Evolutionary conservation across 2,329 filamentous ascomycete genomes (phyloP), one percentile per base, ranked within the genome.

Genomic region (Periconia sp.): DNA sequence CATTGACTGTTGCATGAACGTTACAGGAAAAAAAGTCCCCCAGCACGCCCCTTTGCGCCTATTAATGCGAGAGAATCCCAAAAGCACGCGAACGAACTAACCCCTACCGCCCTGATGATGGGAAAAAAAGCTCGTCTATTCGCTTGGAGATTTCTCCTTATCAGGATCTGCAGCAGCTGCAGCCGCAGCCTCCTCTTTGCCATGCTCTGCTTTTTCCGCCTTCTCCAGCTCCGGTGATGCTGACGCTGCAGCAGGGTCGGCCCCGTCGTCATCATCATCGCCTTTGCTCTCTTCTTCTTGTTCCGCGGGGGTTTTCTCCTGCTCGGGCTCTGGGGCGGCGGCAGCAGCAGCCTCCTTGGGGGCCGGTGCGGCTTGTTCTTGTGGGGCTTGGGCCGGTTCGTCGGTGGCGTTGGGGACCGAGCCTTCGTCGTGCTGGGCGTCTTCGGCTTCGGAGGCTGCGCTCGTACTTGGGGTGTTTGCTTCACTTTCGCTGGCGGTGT

Each of bases 181-280:
- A 45, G 19, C 43, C 6, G 8, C 43, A 7, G 33, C 33, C 33
- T 46, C 47, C 54, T 33, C 30, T 53, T 54, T 37, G 11, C 33
- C 33, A n/a, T 6, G 42, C 41, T 53, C 44, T 7, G 41, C 35
- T 19, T 59, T 62, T 19, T 61, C 59, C 49, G 53, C 53, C 17
- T 57, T 56, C 59, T 62, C 59, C 52, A 58, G n/a, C 59, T 62
- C 59, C 52, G 59, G n/a, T 23, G 48, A 42, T 33, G 54, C 55
- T 20, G 47, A 35, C 27, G 54, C 54, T n/a, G 19, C 43, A 27
- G 46, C 47, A 14, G 45, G 27, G 13, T 46, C 45, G 27, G 55
- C 50, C n/a, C 43, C 45, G 13, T 54, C 43, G 8, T 56, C 27
- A 8, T 20, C 42, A 43, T 47, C 47, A 35, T 45, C 37, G 17